Evolutionary conservation across 257 asterid species (phyloP), one percentile per base, ranked within the genome.

Genomic region (Rubia yunnanensis): DNA sequence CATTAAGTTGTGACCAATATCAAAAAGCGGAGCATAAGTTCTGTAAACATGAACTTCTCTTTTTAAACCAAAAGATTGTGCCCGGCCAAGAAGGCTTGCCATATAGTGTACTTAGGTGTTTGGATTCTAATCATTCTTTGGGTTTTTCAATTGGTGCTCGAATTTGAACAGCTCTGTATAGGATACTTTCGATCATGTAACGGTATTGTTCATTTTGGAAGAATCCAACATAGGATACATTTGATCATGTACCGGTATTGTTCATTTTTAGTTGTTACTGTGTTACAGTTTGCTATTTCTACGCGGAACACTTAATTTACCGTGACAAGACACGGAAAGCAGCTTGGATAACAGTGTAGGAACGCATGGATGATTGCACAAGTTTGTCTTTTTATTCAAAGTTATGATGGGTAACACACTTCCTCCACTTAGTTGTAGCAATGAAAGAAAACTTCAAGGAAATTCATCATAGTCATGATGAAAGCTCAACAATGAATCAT

Each of bases 1-100:
- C 71, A 86, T 90, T 54, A 77, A 71, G 66, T 76, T 77, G 36
- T 90, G 70, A 78, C 70, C 61, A 55, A 22, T 10, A 32, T 22
- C 64, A 44, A 20, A 50, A 49, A 58, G 68, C 26, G 41, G 41
- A 26, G 10, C n/a, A n/a, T n/a, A 46, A 58, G 24, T 56, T 65
- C 39, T 50, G 24, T 65, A 11, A 48, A 44, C 15, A 44, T 24
- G 5, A 31, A 17, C 13, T 20, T 50, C n/a, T 44, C 56, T 28
- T 28, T 27, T 11, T 30, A 63, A 50, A 10, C 17, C 0, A 38
- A 57, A 57, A 71, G 22, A 49, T 63, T 53, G 26, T 30, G 27
- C 28, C 35, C 38, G n/a, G 15, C 56, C 70, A 63, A 20, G 65
- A 39, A 15, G 22, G 52, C 17, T 44, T 10, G 52, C 0, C 26